Evolutionary conservation across 495 filamentous ascomycete genomes (phyloP).

Genomic region (Xylaria palmicola): DNA sequence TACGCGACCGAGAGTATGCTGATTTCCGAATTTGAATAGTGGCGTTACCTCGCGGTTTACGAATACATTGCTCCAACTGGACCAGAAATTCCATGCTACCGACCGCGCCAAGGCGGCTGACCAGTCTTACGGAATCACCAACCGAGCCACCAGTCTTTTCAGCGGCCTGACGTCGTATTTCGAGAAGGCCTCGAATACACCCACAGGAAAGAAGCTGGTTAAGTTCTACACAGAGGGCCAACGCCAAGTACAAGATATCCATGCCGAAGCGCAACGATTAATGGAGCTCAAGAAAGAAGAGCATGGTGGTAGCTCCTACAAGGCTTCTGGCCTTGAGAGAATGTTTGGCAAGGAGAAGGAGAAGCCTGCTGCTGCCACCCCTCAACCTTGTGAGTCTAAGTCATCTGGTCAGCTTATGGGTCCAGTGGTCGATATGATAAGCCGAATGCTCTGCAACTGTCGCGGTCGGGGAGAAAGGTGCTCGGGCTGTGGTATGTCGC

Average conservation of each 20-base stretch:
- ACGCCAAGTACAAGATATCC: constrained; percentile 89
- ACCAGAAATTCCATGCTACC: constrained; percentile 75
- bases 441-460: neutral
- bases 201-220: constrained; percentile 80
- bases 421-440: neutral
- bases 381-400: constrained; percentile 26
- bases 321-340: constrained; percentile 46
- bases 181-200: constrained; percentile 82
- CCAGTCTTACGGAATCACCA: constrained; percentile 68
- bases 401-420: constrained; percentile 2
- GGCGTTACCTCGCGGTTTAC: constrained; percentile 78
- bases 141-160: constrained; percentile 63
- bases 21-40: neutral
- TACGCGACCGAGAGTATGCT: neutral
- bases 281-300: constrained; percentile 83
- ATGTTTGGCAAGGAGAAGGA: constrained; percentile 46
- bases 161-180: constrained; percentile 77
- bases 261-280: constrained; percentile 81
- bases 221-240: constrained; percentile 78
- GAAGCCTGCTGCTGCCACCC: constrained; percentile 26
- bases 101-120: constrained; percentile 77
- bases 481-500: neutral
- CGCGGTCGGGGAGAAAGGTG: neutral
- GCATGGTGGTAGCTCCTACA: constrained; percentile 47
- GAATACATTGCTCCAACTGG: constrained; percentile 67